Percentiles rank a stretch among this genome's conserved stretches.
These are phyloP conservation scores for Lanmaoa pseudosensibilis DNA, from an alignment of 768 basidiomycete genomes.

Conservation along the genomic window DNA sequence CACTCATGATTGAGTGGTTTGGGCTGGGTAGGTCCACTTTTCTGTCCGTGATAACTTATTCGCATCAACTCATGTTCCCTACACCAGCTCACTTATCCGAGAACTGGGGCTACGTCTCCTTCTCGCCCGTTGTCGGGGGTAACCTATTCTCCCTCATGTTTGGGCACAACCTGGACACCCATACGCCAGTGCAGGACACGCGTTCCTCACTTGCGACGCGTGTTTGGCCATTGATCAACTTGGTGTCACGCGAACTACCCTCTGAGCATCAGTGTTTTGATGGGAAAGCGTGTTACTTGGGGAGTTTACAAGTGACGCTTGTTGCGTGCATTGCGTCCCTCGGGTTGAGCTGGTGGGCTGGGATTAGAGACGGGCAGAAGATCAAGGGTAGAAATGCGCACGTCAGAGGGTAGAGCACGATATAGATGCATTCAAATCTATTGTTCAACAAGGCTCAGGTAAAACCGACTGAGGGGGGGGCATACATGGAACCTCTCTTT, in stretches of 20 bases:
- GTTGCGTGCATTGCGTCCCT: slow-evolving; percentile 38
- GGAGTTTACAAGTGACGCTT: slow-evolving; percentile 51
- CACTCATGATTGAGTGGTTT: slow-evolving; percentile 87
- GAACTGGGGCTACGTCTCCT: slow-evolving; percentile 80
- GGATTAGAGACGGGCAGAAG: slow-evolving; percentile 32
- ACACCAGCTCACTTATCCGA: slow-evolving; percentile 68
- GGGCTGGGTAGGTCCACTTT: slow-evolving; percentile 62
- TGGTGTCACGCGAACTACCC: slow-evolving; percentile 19
- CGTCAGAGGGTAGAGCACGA: background rate
- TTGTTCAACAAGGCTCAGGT: too few relatives aligned
- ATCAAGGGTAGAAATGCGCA: background rate
- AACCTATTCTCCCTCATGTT: slow-evolving; percentile 86
- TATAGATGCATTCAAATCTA: background rate
- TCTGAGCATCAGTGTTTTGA: slow-evolving; percentile 50
- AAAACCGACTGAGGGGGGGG: background rate
- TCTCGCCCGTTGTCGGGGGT: slow-evolving; percentile 74
- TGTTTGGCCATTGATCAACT: background rate
- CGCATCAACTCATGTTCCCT: background rate
- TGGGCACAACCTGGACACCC: slow-evolving; percentile 77
- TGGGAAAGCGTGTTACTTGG: slow-evolving; percentile 60
- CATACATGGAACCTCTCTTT: background rate
- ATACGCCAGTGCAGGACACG: slow-evolving; percentile 37
- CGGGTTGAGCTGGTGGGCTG: slow-evolving; percentile 39
- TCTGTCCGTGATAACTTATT: background rate
- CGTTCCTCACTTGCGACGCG: background rate